phyloP scores from a whole-genome alignment of 257 asterid species.

The Agastache rugosa region DNA sequence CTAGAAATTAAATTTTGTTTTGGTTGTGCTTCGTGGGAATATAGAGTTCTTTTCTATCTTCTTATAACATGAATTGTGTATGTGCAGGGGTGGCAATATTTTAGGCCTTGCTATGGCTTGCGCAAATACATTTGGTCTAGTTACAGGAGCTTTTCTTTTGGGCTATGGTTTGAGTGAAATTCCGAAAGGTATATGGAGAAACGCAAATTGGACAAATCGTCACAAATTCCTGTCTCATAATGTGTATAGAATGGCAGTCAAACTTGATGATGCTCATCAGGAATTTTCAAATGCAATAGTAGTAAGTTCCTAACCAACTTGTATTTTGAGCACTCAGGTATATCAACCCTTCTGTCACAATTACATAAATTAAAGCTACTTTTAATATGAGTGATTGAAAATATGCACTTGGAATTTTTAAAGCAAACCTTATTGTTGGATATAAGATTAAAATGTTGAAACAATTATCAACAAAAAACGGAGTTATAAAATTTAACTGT shows the following conservation, averaged over 20 bases:
- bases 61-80: slow-evolving; percentile 9
- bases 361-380: background rate
- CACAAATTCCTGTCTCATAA: slow-evolving; percentile 74
- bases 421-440: background rate
- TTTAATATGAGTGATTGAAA: background rate
- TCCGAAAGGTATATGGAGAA: slow-evolving; percentile 75
- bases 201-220: slow-evolving; percentile 74
- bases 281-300: slow-evolving; percentile 76
- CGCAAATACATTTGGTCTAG: slow-evolving; percentile 85
- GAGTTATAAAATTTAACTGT: background rate
- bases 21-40: background rate
- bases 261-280: slow-evolving; percentile 81
- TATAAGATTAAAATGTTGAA: background rate
- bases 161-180: slow-evolving; percentile 87
- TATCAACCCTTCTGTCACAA: background rate
- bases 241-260: slow-evolving; percentile 80
- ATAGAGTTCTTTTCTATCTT: background rate
- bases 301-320: slow-evolving; percentile 50
- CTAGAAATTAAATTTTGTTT: slow-evolving; percentile 1
- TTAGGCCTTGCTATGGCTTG: slow-evolving; percentile 90
- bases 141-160: slow-evolving; percentile 86
- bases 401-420: background rate
- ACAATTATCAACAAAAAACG: background rate
- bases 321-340: background rate
- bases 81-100: slow-evolving; percentile 71